phyloP scores from a whole-genome alignment of 2,329 filamentous ascomycete genomes.

The Incumbomyces lentus region DNA sequence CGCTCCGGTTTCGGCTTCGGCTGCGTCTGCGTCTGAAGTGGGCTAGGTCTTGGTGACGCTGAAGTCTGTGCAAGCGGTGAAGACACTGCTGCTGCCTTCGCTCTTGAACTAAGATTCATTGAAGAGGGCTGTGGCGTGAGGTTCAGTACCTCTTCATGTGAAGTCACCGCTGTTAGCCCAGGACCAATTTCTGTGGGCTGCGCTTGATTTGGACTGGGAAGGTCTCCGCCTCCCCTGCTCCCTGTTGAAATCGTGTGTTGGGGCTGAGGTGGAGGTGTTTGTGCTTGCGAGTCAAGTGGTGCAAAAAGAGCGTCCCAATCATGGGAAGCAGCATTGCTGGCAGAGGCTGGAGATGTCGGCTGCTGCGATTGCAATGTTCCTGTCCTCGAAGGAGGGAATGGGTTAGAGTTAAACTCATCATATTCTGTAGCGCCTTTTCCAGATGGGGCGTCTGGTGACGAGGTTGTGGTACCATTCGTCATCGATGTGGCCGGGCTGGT shows the following conservation, averaged over 20 bases:
- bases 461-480: slow-evolving; percentile 20
- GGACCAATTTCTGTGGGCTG: background rate
- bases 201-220: background rate
- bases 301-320: slow-evolving; percentile 97
- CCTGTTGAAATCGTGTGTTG: background rate
- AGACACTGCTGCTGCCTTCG: too few relatives aligned
- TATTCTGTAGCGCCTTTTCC: slow-evolving; percentile 28
- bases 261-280: slow-evolving; percentile 30
- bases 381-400: slow-evolving; percentile 1
- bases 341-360: slow-evolving; percentile 31
- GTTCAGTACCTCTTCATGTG: background rate
- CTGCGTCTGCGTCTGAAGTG: slow-evolving; percentile 8
- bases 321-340: slow-evolving; percentile 42
- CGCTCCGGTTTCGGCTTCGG: slow-evolving; percentile 10
- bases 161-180: background rate
- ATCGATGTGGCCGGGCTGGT: slow-evolving; percentile 11
- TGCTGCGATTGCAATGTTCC: slow-evolving; percentile 13
- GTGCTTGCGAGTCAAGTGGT: slow-evolving; percentile 25
- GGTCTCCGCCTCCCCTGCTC: background rate
- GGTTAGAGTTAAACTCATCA: slow-evolving; percentile 33
- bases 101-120: background rate
- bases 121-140: background rate
- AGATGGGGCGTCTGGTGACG: slow-evolving; percentile 21
- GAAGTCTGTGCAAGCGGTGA: background rate
- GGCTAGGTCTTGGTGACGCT: background rate